These are phyloP conservation scores for Whalleya microplaca DNA, from an alignment of 2,329 filamentous ascomycete species.

Conservation along the genomic window DNA sequence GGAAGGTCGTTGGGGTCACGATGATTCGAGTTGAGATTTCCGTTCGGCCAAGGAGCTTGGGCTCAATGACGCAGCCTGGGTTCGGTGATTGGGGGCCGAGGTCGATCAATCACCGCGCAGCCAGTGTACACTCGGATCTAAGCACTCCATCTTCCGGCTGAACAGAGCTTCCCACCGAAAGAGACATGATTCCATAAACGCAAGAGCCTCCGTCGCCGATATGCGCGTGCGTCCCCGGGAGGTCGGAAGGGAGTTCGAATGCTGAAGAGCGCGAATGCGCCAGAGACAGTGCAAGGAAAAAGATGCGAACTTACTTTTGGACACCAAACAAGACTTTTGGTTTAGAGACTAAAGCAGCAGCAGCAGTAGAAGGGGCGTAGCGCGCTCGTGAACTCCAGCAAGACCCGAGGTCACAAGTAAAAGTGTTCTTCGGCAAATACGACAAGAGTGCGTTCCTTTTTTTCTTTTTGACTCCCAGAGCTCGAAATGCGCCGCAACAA, in stretches of 20 bases:
- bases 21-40: slow-evolving; percentile 7
- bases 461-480: slow-evolving; percentile 31
- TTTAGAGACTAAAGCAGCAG: slow-evolving; percentile 35
- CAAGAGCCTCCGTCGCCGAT: slow-evolving; percentile 6
- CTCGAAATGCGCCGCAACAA: slow-evolving; percentile 29
- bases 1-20: slow-evolving; percentile 3
- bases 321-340: slow-evolving; percentile 48
- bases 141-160: slow-evolving; percentile 12
- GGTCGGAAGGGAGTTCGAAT: slow-evolving; percentile 25
- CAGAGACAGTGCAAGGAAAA: slow-evolving; percentile 22
- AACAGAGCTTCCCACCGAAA: slow-evolving; percentile 2
- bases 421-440: slow-evolving; percentile 26
- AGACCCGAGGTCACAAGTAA: slow-evolving; percentile 22
- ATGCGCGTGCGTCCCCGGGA: slow-evolving; percentile 3
- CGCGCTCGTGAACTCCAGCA: slow-evolving; percentile 33
- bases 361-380: slow-evolving; percentile 33
- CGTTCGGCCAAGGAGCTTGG: slow-evolving; percentile 13
- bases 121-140: slow-evolving; percentile 13
- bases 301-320: slow-evolving; percentile 54
- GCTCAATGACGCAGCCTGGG: slow-evolving; percentile 34
- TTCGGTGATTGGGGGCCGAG: slow-evolving; percentile 29
- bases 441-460: slow-evolving; percentile 11
- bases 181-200: slow-evolving; percentile 1
- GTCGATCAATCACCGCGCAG: slow-evolving; percentile 26
- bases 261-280: slow-evolving; percentile 23